Percentiles rank a stretch among this genome's conserved stretches.
phyloP scores from a whole-genome alignment of 192 early-diverging fungal genomes.

The Podila clonocystis region DNA sequence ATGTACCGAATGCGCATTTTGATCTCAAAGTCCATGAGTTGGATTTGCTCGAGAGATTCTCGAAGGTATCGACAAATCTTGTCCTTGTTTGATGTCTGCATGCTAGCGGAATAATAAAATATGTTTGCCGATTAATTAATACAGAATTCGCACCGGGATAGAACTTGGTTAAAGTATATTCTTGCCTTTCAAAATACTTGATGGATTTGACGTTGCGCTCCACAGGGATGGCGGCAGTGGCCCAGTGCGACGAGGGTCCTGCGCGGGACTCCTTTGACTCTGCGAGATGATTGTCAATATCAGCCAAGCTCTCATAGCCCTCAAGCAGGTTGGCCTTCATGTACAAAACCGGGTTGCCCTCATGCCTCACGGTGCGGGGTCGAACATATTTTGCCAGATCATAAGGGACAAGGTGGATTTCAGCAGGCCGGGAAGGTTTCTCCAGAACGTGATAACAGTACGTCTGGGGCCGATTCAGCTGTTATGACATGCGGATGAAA shows the following conservation, averaged over 20 bases:
- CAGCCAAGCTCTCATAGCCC: slow-evolving; percentile 2
- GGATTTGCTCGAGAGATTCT: slow-evolving; percentile 13
- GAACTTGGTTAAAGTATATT: too few relatives aligned
- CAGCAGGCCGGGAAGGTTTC: slow-evolving; percentile 29
- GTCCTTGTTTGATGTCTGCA: slow-evolving; percentile 11
- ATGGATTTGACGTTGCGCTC: slow-evolving; percentile 6
- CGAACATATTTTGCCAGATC: not conserved
- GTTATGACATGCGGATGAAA: not conserved
- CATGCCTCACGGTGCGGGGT: not conserved
- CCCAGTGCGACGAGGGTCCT: not conserved
- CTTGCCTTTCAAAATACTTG: slow-evolving; percentile 23
- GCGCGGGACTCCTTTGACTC: too few relatives aligned
- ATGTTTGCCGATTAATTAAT: not conserved
- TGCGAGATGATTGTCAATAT: slow-evolving; percentile 16
- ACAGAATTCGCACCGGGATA: not conserved
- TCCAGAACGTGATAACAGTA: slow-evolving; percentile 27
- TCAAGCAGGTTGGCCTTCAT: slow-evolving; percentile 14
- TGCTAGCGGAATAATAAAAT: slow-evolving; percentile 1
- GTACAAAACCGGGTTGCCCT: not conserved
- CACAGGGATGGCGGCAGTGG: not conserved
- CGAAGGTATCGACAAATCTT: slow-evolving; percentile 15
- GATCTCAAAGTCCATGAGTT: slow-evolving; percentile 22
- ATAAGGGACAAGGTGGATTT: slow-evolving; percentile 1
- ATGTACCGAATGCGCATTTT: slow-evolving; percentile 44
- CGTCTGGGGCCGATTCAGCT: slow-evolving; percentile 3